These are phyloP conservation scores for Phytophthora nicotianae DNA, from an alignment of 352 stramenopile genomes.

Conservation along the genomic window DNA sequence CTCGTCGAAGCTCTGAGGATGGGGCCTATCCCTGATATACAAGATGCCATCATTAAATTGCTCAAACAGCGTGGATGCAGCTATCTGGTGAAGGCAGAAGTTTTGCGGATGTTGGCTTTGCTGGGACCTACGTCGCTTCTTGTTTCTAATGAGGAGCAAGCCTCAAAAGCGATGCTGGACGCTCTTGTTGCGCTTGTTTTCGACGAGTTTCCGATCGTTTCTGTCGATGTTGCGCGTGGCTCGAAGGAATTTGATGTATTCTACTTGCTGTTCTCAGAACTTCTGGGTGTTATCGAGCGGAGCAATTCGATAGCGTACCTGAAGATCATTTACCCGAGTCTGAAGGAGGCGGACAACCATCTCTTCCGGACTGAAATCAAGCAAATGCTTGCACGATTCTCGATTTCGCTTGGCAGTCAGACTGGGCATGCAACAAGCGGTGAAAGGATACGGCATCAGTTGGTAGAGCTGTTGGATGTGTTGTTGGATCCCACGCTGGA, in stretches of 20 bases:
- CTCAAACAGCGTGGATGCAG: slow-evolving; percentile 44
- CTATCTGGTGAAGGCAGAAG: slow-evolving; percentile 68
- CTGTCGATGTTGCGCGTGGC: slow-evolving; percentile 61
- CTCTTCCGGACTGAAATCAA: slow-evolving; percentile 63
- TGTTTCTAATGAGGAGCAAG: slow-evolving; percentile 2
- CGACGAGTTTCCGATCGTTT: slow-evolving; percentile 79
- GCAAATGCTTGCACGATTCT: slow-evolving; percentile 48
- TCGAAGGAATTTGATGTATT: slow-evolving; percentile 78
- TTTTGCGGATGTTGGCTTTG: slow-evolving; percentile 48
- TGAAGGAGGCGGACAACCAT: slow-evolving; percentile 68
- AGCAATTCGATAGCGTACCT: slow-evolving; percentile 54
- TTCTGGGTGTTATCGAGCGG: slow-evolving; percentile 63
- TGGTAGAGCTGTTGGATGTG: slow-evolving; percentile 45
- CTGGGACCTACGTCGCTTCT: slow-evolving; percentile 33
- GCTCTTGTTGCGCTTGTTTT: slow-evolving; percentile 59
- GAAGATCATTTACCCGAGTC: slow-evolving; percentile 55
- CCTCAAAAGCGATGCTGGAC: slow-evolving; percentile 30
- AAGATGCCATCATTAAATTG: slow-evolving; percentile 36
- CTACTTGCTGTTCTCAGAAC: slow-evolving; percentile 49
- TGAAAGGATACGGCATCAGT: slow-evolving; percentile 14
- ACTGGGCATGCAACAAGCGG: slow-evolving; percentile 4
- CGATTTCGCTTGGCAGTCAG: slow-evolving; percentile 14
- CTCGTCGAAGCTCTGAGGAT: slow-evolving; percentile 34
- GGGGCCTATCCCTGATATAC: slow-evolving; percentile 49
- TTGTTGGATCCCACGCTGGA: slow-evolving; percentile 50